Evolutionary conservation across 2,329 filamentous ascomycete species (phyloP), one percentile per base, ranked within the genome.

Genomic region (Gremmenia infestans): DNA sequence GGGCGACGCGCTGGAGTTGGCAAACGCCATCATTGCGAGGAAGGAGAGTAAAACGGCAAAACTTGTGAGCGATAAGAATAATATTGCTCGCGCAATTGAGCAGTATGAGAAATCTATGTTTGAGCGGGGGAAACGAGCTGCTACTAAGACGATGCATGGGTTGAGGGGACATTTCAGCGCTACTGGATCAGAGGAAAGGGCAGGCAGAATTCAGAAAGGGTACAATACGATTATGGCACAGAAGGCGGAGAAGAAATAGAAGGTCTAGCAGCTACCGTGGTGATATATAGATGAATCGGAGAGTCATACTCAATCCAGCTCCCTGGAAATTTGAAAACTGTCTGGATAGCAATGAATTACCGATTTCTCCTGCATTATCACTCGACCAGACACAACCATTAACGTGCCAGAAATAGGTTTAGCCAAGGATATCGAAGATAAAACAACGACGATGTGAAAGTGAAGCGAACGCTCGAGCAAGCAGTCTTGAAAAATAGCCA

Each of bases 1-100:
- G 72, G 65, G 66, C 9, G 77, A 80, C 67, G 70, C 75, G 2
- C 54, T 76, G 36, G 65, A 74, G 9, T 65, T 81, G 7, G 74
- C 71, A 0, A 55, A 68, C 40, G 63, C 69, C 36, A 68, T 75
- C 43, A 51, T 67, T 57, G 25, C 54, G 15, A 52, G 48, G 32
- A 59, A 60, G 35, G 54, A 60, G 25, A 53, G 39, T 7, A 54
- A 58, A 11, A 47, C 43, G 19, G 32, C 23, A 6, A 50, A 60
- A 22, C 4, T 50, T 1, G 39, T 46, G 22, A 48, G 43, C 19
- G 40, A 43, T 17, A 11, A 51, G 2, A 39, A 28, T 8, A 55
- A 54, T 37, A 17, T 66, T 11, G 53, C 39, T 11, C 47, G 53
- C 7, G 59, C 57, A 2, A 32, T 65, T 8, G 40, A 60, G 11